A percentile compares a stretch with the other conserved stretches of the same genome.
These are phyloP conservation scores for Nepenthes mirabilis DNA, from an alignment of 148 eudicot genomes.

Conservation along the genomic window DNA sequence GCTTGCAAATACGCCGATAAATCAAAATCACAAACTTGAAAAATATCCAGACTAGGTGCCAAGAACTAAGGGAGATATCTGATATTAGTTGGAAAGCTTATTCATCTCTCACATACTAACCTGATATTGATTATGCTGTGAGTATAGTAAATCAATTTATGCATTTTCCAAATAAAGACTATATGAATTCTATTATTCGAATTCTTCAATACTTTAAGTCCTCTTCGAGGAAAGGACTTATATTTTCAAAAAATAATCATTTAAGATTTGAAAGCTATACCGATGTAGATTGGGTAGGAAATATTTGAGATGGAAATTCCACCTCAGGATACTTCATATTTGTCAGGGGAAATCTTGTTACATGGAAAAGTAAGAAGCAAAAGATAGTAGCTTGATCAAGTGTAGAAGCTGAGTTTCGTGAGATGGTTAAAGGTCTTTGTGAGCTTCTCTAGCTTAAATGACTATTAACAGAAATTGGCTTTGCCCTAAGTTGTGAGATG, in stretches of 20 bases:
- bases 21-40: constrained; percentile 1
- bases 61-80: neutral
- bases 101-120: neutral
- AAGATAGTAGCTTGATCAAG: neutral
- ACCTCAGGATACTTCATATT: neutral
- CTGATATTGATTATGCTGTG: constrained; percentile 2
- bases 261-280: neutral
- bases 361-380: neutral
- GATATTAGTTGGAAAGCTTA: neutral
- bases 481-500: neutral
- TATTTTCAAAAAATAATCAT: neutral
- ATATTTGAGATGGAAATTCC: neutral
- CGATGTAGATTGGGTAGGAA: neutral
- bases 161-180: neutral
- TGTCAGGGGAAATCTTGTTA: neutral
- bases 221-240: neutral
- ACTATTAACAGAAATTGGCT: neutral
- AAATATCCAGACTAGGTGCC: neutral
- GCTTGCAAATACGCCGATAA: neutral
- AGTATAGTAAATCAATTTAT: constrained; percentile 1
- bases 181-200: neutral
- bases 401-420: neutral
- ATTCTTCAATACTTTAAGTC: neutral
- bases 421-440: constrained; percentile 2
- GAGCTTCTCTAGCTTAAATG: neutral